Conservation (phyloP, 225 moss, liverwort and hornwort species). For the Physcomitrium patens region DNA sequence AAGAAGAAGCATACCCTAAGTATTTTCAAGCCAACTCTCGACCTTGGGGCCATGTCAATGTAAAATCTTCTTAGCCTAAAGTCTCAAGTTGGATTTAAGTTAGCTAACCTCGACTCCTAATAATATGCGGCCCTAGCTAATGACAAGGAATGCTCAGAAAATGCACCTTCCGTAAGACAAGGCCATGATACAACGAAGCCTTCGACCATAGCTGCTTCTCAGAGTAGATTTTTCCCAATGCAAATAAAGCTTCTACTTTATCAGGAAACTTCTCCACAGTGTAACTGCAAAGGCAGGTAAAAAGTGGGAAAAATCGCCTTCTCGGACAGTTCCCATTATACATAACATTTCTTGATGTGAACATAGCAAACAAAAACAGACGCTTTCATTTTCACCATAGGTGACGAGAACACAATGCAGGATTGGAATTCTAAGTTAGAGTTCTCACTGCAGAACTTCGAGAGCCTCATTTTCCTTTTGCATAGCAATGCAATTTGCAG, state of each 20-base stretch:
- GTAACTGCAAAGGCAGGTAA: slow-evolving; percentile 47
- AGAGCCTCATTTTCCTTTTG: slow-evolving; percentile 79
- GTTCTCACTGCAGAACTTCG: slow-evolving; percentile 78
- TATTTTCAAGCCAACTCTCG: too few species aligned
- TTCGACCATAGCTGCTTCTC: slow-evolving; percentile 77
- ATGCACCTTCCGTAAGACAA: slow-evolving; percentile 76
- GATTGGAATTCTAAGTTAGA: slow-evolving; percentile 20
- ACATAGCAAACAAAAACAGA: slow-evolving; percentile 11
- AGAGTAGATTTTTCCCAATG: slow-evolving; percentile 80
- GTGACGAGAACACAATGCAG: slow-evolving; percentile 1
- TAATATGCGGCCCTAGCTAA: background rate
- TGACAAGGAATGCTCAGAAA: slow-evolving; percentile 12
- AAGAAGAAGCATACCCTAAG: too few species aligned
- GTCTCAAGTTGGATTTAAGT: too few species aligned
- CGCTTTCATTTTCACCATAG: background rate
- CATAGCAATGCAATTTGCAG: slow-evolving; percentile 67
- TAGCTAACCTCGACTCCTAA: background rate
- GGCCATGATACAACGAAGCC: slow-evolving; percentile 75
- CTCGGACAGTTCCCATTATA: background rate
- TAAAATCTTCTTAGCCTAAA: too few species aligned
- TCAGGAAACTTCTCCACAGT: slow-evolving; percentile 75
- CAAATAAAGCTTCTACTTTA: slow-evolving; percentile 72
- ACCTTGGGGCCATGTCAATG: too few species aligned
- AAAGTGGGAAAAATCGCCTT: slow-evolving; percentile 16
- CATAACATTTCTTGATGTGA: background rate